Base-by-base conservation (phyloP, 352 stramenopile species). In the Globisporangium uncinulatum region DNA sequence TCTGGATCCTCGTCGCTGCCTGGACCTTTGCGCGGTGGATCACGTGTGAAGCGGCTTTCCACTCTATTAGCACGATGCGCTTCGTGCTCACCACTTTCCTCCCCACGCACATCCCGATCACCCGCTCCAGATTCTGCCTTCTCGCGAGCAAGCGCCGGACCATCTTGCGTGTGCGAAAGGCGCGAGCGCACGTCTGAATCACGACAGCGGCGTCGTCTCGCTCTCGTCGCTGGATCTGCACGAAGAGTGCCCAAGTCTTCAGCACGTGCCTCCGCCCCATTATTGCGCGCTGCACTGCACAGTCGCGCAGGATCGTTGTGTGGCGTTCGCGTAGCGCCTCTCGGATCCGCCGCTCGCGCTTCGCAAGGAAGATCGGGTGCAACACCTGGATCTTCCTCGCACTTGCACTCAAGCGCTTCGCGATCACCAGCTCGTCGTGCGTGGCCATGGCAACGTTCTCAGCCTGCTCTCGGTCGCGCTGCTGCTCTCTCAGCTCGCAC, bases 361-460 rank as follows among this genome's bases (percentile, higher is more conserved):
- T 82, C 8, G 59, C 63, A 20, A 53, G 19, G 6, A 65, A 64
- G 31, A 88, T 81, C 17, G 64, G 59, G 47, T 80, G 66, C 6
- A 92, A 50, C 0, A 69, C 70, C 66, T 88, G 81, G 36, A 92
- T 86, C 47, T 62, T 75, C 6, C 21, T 46, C 10, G 79, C 74
- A 6, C 71, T 70, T 9, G 64, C 58, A 49, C 88, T 75, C 15
- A 77, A 51, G 14, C 37, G 43, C 15, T 74, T 62, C 29, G 63
- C 48, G 39, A 87, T 76, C 9, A 74, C 14, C 6, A 77, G 55
- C 47, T 62, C 61, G 39, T 92, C 82, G 6, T 87, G 63, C 19
- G 32, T 47, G 0, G 67, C 58, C 76, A 92, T 81, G 8, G 17
- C 34, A 19, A 46, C 29, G 31, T 79, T 84, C 21, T 71, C 72